Conservation (phyloP, 2,329 filamentous ascomycete genomes). For the Exophiala sideris region DNA sequence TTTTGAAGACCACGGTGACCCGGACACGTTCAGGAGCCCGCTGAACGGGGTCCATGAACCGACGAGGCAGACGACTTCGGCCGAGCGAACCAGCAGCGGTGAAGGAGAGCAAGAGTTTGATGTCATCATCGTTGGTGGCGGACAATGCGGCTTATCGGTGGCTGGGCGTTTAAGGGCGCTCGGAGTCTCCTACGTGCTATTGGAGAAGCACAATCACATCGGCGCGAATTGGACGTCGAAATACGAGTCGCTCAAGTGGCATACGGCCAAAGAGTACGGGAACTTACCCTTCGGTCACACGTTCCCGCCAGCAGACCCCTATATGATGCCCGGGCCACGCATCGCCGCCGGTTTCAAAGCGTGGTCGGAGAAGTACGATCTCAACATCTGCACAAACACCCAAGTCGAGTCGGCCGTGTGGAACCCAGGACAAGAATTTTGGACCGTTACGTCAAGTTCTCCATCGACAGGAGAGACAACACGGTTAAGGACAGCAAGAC, state of each 20-base stretch:
- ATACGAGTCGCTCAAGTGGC: constrained; percentile 43
- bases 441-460: too few relatives aligned
- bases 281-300: constrained; percentile 32
- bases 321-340: constrained; percentile 27
- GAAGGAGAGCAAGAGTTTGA: constrained; percentile 31
- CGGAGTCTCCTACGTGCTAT: constrained; percentile 41
- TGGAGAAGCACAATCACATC: constrained; percentile 42
- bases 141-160: constrained; percentile 44
- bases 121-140: constrained; percentile 39
- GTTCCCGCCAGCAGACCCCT: constrained; percentile 25
- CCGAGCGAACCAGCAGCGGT: constrained; percentile 7
- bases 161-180: constrained; percentile 45
- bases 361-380: constrained; percentile 28
- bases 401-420: constrained; percentile 38
- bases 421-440: constrained; percentile 31
- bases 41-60: neutral
- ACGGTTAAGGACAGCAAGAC: constrained; percentile 9
- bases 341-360: constrained; percentile 22
- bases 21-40: constrained; percentile 21
- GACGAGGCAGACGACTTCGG: too few relatives aligned
- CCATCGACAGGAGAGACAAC: too few relatives aligned
- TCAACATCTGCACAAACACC: constrained; percentile 37
- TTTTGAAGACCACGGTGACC: constrained; percentile 24
- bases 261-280: constrained; percentile 18
- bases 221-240: constrained; percentile 48